Conservation (phyloP, 805 yeast species). For the Teunomyces cretensis region DNA sequence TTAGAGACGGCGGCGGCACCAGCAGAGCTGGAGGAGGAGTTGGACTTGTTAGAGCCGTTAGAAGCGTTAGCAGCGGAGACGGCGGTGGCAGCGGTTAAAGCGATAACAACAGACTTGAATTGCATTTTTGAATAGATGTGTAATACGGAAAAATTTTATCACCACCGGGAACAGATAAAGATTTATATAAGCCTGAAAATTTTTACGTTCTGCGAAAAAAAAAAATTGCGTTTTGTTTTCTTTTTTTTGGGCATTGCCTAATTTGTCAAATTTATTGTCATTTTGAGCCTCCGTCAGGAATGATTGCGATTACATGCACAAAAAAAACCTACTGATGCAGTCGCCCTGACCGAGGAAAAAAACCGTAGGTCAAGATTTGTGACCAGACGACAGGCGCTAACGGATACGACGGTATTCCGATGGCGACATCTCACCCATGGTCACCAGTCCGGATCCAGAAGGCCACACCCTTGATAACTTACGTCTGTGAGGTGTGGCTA, state of each 20-base stretch:
- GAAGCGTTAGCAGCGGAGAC: conserved; percentile 20
- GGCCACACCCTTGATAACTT: not conserved
- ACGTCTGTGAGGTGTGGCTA: not conserved
- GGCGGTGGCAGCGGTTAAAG: conserved; percentile 31
- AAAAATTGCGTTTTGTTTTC: not conserved
- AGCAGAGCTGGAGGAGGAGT: conserved; percentile 15
- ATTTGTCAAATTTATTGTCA: not conserved
- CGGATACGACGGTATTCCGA: conserved; percentile 1
- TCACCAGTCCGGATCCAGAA: not conserved
- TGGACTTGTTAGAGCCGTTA: conserved; percentile 15
- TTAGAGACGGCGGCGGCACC: conserved; percentile 24
- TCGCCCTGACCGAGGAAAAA: not conserved
- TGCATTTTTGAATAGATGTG: conserved; percentile 19
- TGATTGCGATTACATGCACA: not conserved
- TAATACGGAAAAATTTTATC: not conserved
- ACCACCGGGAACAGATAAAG: conserved; percentile 1
- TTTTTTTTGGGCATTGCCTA: not conserved
- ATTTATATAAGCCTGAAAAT: conserved; percentile 1
- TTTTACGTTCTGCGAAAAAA: conserved; percentile 2
- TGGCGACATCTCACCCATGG: not conserved
- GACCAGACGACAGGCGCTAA: not conserved
- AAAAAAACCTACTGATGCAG: not conserved
- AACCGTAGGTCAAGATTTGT: not conserved
- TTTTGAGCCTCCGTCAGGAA: not conserved
- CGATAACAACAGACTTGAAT: conserved; percentile 26